Base-by-base conservation (phyloP, 2,329 filamentous ascomycete species). In the Botryotinia calthae region DNA sequence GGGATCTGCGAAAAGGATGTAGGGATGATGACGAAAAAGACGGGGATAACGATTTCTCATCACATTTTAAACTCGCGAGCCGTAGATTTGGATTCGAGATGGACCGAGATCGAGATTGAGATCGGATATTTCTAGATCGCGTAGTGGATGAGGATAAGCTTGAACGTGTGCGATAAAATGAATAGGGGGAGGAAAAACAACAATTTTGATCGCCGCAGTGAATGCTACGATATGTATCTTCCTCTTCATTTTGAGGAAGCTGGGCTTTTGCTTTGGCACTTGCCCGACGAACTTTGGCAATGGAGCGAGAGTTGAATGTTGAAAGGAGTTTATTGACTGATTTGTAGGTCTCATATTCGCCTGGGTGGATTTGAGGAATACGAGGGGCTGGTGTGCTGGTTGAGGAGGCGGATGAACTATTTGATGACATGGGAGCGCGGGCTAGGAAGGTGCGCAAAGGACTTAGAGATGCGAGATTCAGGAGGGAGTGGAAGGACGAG, bases 161-260 rank as follows among this genome's bases (percentile, higher is more conserved):
- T 63, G 61, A 56, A 5, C 65, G 65, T 2, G n/a, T 25, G 8
- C 61, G 70, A 56, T 65, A 71, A n/a, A 56, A 58, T 10, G 70
- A 66, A n/a, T 71, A 71, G 3, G 70, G 61, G 3, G 59, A 44
- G 18, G 34, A 31, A 44, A 71, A 66, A 44, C 70, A 71, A 44
- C 70, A 71, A 1, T 37, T 71, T 58, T 54, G 44, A 34, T 71
- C 70, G 8, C 70, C 70, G 61, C 59, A 71, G 31, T 71, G 70
- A 8, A 66, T 71, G n/a, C 61, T 59, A 22, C 59, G 59, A 28
- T 71, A 71, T 22, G 70, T 71, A 25, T 71, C 70, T 42, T 62
- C 37, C 25, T 62, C 59, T 42, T 28, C 51, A 28, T 56, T 9
- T 9, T 42, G 59, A n/a, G 25, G 34, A 25, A 4, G 25, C 14